A percentile compares a stretch with the other conserved stretches of the same genome.
Evolutionary conservation across 768 basidiomycete species (phyloP).

Genomic region (Agaricus blazei): DNA sequence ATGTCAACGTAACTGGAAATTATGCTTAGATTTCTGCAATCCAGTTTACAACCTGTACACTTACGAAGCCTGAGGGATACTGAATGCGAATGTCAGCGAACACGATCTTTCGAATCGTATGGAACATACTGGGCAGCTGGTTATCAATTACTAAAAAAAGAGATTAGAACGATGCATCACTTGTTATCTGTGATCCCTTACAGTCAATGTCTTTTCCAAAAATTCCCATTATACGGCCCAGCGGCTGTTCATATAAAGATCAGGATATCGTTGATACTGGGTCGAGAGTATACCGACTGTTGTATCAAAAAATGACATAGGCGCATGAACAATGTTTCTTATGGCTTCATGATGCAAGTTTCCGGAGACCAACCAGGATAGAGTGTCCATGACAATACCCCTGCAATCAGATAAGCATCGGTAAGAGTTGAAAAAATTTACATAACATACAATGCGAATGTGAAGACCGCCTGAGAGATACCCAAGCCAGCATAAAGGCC

Average conservation of each 20-base stretch:
- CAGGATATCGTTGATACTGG: not conserved
- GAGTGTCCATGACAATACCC: slow-evolving; percentile 47
- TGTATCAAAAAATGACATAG: slow-evolving; percentile 76
- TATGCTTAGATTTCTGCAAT: not conserved
- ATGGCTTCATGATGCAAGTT: slow-evolving; percentile 58
- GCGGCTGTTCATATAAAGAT: slow-evolving; percentile 33
- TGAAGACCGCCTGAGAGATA: slow-evolving; percentile 48
- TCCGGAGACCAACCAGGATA: slow-evolving; percentile 55
- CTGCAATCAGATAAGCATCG: slow-evolving; percentile 21
- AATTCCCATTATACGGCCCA: slow-evolving; percentile 55
- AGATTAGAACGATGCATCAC: not conserved
- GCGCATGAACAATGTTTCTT: slow-evolving; percentile 57
- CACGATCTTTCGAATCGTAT: not conserved
- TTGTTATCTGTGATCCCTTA: slow-evolving; percentile 17
- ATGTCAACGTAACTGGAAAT: slow-evolving; percentile 39
- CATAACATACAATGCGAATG: slow-evolving; percentile 46
- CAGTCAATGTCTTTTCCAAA: slow-evolving; percentile 68
- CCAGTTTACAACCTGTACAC: slow-evolving; percentile 17
- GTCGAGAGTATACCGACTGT: slow-evolving; percentile 30
- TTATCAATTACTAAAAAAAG: slow-evolving; percentile 48
- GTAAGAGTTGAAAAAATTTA: not conserved
- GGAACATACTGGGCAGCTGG: slow-evolving; percentile 44
- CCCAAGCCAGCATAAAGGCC: slow-evolving; percentile 59
- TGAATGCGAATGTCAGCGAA: slow-evolving; percentile 14
- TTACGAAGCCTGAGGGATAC: slow-evolving; percentile 55